These are phyloP conservation scores for Buxus sempervirens DNA, from an alignment of 164 flowering plant species.

Conservation along the genomic window DNA sequence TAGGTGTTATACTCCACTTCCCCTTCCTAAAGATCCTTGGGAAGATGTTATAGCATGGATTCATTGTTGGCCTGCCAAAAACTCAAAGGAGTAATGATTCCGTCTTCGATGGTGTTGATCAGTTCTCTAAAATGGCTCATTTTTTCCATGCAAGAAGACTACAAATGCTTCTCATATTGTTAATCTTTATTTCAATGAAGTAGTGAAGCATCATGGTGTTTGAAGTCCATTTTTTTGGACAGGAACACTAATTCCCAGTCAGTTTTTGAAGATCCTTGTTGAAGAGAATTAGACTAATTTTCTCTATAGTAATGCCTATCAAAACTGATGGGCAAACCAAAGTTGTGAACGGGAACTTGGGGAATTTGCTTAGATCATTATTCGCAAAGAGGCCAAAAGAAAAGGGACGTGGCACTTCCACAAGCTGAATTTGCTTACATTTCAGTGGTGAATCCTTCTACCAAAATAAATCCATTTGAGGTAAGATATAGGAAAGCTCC, in stretches of 20 bases:
- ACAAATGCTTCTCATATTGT: neutral
- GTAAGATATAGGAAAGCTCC: neutral
- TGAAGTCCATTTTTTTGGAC: neutral
- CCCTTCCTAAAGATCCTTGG: neutral
- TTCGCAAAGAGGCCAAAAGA: neutral
- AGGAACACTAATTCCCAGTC: neutral
- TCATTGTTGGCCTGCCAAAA: neutral
- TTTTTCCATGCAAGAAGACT: neutral
- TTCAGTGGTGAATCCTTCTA: neutral
- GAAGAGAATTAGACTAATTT: neutral
- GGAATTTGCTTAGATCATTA: neutral
- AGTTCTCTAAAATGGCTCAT: neutral
- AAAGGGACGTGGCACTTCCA: neutral
- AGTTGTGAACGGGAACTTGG: neutral
- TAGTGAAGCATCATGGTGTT: neutral
- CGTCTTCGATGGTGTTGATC: neutral
- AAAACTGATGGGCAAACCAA: neutral
- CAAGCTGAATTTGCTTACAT: neutral
- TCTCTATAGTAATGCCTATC: neutral
- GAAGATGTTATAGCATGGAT: neutral
- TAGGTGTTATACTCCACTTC: neutral
- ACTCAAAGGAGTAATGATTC: neutral
- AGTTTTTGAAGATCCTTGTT: neutral
- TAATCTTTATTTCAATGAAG: neutral
- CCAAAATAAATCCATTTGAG: neutral